Base-by-base conservation (phyloP, 164 flowering plant genomes). In the Vitis rotundifolia region DNA sequence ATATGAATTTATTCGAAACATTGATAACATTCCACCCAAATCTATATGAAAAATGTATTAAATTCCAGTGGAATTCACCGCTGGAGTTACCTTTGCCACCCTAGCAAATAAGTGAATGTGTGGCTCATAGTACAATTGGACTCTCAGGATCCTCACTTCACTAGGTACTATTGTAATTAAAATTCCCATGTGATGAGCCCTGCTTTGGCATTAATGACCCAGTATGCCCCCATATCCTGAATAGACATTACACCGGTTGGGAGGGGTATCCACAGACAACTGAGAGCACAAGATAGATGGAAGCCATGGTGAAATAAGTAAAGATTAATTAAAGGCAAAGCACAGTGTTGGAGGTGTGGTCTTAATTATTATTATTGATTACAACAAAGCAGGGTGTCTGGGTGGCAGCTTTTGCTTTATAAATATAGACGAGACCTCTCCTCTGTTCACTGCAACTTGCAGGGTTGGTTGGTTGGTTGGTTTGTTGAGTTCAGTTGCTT, bases 351-450 rank as follows among this genome's bases (percentile, higher is more conserved):
- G 19, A 59, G 65, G 18, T 18, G 54, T 61, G 63, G 71, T 11
- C 49, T 55, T 68, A 58, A 68, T 73, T 18, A 73, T 63, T 49
- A 63, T 16, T 31, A 64, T 15, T 37, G 26, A 37, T 5, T 5
- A 22, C 26, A 66, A 62, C 61, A 37, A 76, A 70, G 69, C 59
- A 69, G 73, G 67, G 54, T 18, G 71, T 66, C 63, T 26, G 4
- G 44, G 71, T 47, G 61, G 69, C 69, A 61, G 80, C 71, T 80
- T 75, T 77, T 64, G 61, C 75, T 63, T 57, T 84, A 86, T 82
- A 86, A 82, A 86, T 82, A 83, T 68, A 75, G 75, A 69, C 68
- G 57, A 12, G 12, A 16, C 52, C 68, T 62, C 52, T 59, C 59
- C 18, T 63, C 11, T 47, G 12, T 22, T 5, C 72, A 63, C 64